These are phyloP conservation scores for Parasitella parasitica DNA, from an alignment of 371 early-diverging fungal genomes.

Conservation along the genomic window DNA sequence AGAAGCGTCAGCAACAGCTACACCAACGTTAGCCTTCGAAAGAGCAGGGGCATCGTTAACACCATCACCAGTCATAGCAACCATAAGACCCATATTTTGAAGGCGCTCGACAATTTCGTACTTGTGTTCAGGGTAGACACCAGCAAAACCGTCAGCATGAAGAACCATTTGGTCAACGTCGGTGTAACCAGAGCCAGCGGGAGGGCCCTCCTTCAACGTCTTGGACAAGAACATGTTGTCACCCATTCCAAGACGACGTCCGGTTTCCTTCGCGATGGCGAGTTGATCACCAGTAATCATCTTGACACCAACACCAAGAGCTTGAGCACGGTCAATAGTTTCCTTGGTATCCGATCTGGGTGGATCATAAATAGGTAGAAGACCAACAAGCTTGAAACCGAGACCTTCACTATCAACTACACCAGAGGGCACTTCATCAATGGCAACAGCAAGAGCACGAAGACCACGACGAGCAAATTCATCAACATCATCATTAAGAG, in stretches of 20 bases:
- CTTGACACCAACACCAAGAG: conserved; percentile 87
- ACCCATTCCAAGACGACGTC: conserved; percentile 73
- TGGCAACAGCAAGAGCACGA: conserved; percentile 77
- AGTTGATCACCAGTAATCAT: conserved; percentile 97
- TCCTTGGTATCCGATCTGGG: conserved; percentile 81
- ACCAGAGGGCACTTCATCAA: conserved; percentile 58
- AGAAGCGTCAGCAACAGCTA: conserved; percentile 79
- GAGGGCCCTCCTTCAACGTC: conserved; percentile 73
- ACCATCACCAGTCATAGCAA: conserved; percentile 95
- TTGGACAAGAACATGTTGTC: conserved; percentile 71
- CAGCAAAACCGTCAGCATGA: conserved; percentile 84
- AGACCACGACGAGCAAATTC: conserved; percentile 80
- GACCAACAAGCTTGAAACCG: conserved; percentile 60
- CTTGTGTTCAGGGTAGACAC: conserved; percentile 93
- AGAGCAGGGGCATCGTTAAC: conserved; percentile 96
- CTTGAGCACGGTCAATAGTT: conserved; percentile 80
- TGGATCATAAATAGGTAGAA: conserved; percentile 86
- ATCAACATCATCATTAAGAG: conserved; percentile 65
- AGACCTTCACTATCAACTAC: conserved; percentile 39
- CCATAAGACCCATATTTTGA: conserved; percentile 77
- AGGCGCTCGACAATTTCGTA: conserved; percentile 89
- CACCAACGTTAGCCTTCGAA: conserved; percentile 79
- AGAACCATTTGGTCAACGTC: conserved; percentile 79
- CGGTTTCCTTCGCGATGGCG: conserved; percentile 88
- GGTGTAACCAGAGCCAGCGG: conserved; percentile 69